Evolutionary conservation across 1,139 yeast genomes (phyloP), one percentile per base, ranked within the genome.

Genomic region (Magnusiomyces ingens): DNA sequence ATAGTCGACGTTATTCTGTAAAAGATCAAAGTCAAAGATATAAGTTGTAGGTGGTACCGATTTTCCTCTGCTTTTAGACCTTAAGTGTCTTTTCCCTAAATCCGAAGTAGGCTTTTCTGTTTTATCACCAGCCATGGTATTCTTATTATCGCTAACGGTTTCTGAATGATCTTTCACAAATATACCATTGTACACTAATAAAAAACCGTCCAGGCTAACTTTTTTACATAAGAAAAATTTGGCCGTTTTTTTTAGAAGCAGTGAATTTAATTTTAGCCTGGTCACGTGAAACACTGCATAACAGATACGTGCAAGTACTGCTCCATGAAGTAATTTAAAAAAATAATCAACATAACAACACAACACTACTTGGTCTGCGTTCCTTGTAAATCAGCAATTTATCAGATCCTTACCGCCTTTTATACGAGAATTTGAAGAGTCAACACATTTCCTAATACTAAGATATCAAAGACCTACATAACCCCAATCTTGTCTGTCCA

Each of bases 21-120:
- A 26, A n/a, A 40, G 15, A n/a, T 45, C 48, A 18, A 45, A 45
- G 17, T 45, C 48, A 19, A 45, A 45, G 18, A n/a, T 45, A 22
- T 45, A 45, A 3, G 41, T 22, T 11, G 48, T 21, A 32, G 26
- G 10, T 10, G 26, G 17, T 4, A 12, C 29, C 11, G 18, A 35
- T 18, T 40, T 18, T 6, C 41, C 41, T 17, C 48, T 18, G 18
- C 29, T 45, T 21, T 36, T 45, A 4, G 48, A 45, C 26, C 48
- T 18, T 17, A 45, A n/a, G 26, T 45, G 48, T 22, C 48, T n/a
- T 19, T 45, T 45, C n/a, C 21, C 18, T 11, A 11, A 18, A 40
- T 40, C 43, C n/a, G 18, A 17, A 40, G 12, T n/a, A 17, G 43
- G 2, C 19, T 10, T 2, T 11, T 40, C n/a, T n/a, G 19, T 2